phyloP scores from a whole-genome alignment of 768 basidiomycete species.

The Panellus pusillus region DNA sequence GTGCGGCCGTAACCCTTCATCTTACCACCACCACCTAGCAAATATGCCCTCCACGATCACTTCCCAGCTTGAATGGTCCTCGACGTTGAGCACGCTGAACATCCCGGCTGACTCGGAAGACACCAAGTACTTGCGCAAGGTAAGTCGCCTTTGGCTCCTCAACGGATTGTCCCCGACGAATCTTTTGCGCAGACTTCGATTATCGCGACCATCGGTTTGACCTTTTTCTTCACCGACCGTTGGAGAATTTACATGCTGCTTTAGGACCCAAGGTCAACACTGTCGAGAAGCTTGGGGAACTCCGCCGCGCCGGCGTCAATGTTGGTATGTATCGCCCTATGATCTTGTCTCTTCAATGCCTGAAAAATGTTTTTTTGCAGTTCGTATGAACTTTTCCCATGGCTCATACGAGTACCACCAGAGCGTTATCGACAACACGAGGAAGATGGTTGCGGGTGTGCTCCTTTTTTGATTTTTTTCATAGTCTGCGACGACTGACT shows the following conservation, averaged over 20 bases:
- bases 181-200: constrained; percentile 76
- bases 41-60: constrained; percentile 61
- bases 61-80: constrained; percentile 92
- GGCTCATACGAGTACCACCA: constrained; percentile 98
- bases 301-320: constrained; percentile 93
- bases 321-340: constrained; percentile 67
- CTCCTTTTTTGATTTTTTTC: constrained; percentile 11
- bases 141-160: constrained; percentile 30
- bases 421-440: constrained; percentile 97
- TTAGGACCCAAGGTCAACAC: constrained; percentile 92
- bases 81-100: constrained; percentile 72
- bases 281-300: constrained; percentile 81
- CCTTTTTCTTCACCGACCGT: constrained; percentile 13
- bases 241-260: constrained; percentile 18
- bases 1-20: constrained; percentile 18
- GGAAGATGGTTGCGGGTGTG: constrained; percentile 79
- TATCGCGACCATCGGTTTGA: constrained; percentile 94
- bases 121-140: constrained; percentile 91
- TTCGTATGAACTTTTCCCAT: constrained; percentile 99
- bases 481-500: neutral
- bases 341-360: neutral
- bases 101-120: constrained; percentile 71
- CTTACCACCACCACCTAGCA: constrained; percentile 24
- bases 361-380: constrained; percentile 39
- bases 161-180: constrained; percentile 10